Percentiles rank a stretch among this genome's conserved stretches.
Evolutionary conservation across 2,329 filamentous ascomycete genomes (phyloP).

Genomic region (Cladosporium sphaerospermum): DNA sequence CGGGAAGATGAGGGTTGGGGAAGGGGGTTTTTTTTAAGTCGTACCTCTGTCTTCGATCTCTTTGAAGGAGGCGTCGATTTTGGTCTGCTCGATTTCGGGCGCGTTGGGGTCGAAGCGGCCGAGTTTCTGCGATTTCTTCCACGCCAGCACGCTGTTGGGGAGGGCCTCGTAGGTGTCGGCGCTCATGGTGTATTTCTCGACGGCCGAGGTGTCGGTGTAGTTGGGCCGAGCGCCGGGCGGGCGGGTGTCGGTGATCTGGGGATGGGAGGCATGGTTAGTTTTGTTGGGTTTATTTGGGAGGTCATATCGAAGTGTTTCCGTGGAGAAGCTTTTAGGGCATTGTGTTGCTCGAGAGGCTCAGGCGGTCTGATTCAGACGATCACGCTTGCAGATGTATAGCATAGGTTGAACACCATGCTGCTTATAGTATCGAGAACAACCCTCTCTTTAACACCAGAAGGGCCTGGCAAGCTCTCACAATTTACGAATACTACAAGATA

Average conservation of each 20-base stretch:
- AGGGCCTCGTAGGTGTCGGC: slow-evolving; percentile 77
- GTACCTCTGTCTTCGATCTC: slow-evolving; percentile 65
- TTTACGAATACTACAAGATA: no score
- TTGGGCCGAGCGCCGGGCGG: slow-evolving; percentile 70
- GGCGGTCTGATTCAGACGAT: no score
- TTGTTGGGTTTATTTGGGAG: background rate
- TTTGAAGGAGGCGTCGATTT: slow-evolving; percentile 59
- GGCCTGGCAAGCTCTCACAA: no score
- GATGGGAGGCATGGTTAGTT: background rate
- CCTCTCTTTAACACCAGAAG: no score
- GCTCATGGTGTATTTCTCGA: slow-evolving; percentile 90
- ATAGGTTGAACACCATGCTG: no score
- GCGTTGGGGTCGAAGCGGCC: slow-evolving; percentile 90
- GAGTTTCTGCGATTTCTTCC: slow-evolving; percentile 94
- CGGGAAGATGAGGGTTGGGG: no score
- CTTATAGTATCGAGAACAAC: no score
- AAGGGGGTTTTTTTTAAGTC: slow-evolving; percentile 4
- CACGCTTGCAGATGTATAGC: no score
- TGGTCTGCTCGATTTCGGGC: slow-evolving; percentile 65
- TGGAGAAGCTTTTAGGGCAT: no score
- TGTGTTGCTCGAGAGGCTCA: no score
- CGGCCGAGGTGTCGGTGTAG: slow-evolving; percentile 71
- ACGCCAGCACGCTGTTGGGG: slow-evolving; percentile 81
- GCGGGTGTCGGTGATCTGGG: slow-evolving; percentile 71
- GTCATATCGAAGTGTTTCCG: no score